These are phyloP conservation scores for Paraphoma chrysanthemicola DNA, from an alignment of 2,329 filamentous ascomycete species.

Conservation along the genomic window DNA sequence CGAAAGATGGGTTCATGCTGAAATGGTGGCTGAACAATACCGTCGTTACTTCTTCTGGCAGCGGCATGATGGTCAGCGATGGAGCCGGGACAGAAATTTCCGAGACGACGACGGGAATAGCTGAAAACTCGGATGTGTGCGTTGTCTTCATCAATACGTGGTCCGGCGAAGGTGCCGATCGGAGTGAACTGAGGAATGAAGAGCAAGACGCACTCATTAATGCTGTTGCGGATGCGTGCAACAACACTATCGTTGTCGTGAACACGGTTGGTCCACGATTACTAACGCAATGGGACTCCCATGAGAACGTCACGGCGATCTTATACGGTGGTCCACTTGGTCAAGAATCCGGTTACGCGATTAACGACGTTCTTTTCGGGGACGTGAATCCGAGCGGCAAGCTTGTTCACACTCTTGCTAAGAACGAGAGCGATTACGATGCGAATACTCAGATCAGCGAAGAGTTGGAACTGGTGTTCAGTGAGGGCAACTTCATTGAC, in stretches of 20 bases:
- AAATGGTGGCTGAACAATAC: slow-evolving; percentile 20
- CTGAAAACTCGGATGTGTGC: slow-evolving; percentile 12
- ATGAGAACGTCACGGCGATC: slow-evolving; percentile 80
- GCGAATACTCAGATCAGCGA: slow-evolving; percentile 28
- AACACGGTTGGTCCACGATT: slow-evolving; percentile 70
- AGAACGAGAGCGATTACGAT: slow-evolving; percentile 69
- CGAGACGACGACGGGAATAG: slow-evolving; percentile 12
- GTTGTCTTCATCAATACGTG: slow-evolving; percentile 27
- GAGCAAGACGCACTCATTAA: slow-evolving; percentile 43
- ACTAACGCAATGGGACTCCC: slow-evolving; percentile 75
- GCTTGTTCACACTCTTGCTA: slow-evolving; percentile 79
- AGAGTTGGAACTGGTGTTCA: slow-evolving; percentile 53
- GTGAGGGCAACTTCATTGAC: slow-evolving; percentile 80
- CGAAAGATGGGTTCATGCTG: slow-evolving; percentile 13
- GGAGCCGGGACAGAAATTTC: slow-evolving; percentile 11
- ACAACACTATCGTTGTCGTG: slow-evolving; percentile 57
- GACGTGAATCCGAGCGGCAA: slow-evolving; percentile 75
- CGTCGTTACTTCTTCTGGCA: slow-evolving; percentile 4
- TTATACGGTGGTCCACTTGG: slow-evolving; percentile 81
- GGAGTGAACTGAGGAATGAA: background rate
- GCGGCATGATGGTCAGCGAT: slow-evolving; percentile 10
- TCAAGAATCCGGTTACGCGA: slow-evolving; percentile 77
- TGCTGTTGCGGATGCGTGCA: slow-evolving; percentile 52
- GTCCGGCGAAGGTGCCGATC: slow-evolving; percentile 5
- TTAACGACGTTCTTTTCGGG: slow-evolving; percentile 80